Evolutionary conservation across 306 rosid genomes (phyloP).

Genomic region (Gleditsia sinensis): DNA sequence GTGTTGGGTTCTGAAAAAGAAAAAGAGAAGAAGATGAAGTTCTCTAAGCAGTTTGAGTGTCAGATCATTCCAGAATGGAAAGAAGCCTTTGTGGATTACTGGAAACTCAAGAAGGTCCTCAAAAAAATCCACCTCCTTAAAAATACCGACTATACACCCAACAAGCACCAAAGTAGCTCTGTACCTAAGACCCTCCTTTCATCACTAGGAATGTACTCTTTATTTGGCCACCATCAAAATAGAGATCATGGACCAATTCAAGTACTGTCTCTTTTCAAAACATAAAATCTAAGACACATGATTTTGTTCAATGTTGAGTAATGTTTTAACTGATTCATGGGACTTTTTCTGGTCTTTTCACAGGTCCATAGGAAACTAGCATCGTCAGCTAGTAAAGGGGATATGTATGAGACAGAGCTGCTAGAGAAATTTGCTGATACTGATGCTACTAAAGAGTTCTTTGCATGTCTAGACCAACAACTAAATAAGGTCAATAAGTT

Average conservation of each 20-base stretch:
- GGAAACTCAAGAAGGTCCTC: constrained; percentile 84
- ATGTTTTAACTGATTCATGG: background rate
- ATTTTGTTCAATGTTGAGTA: background rate
- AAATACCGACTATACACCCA: constrained; percentile 33
- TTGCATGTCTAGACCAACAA: constrained; percentile 78
- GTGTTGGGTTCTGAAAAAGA: constrained; percentile 30
- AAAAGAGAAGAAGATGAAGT: constrained; percentile 57
- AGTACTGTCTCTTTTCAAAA: constrained; percentile 50
- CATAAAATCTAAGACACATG: background rate
- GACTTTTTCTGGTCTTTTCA: background rate
- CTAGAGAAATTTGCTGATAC: constrained; percentile 81
- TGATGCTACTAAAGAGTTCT: constrained; percentile 83
- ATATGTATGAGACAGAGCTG: constrained; percentile 89
- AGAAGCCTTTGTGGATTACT: constrained; percentile 92
- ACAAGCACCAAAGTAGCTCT: constrained; percentile 33
- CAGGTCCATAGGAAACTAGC: constrained; percentile 92
- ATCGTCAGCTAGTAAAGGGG: constrained; percentile 74
- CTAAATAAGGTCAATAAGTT: constrained; percentile 90
- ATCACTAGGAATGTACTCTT: constrained; percentile 56
- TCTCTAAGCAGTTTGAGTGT: constrained; percentile 90
- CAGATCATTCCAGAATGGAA: constrained; percentile 99
- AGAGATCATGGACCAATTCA: constrained; percentile 88
- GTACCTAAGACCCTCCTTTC: constrained; percentile 54
- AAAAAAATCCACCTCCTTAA: constrained; percentile 64
- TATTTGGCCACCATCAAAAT: constrained; percentile 59